These are phyloP conservation scores for Monosporozyma aquatica DNA, from an alignment of 805 yeast genomes.

Conservation along the genomic window DNA sequence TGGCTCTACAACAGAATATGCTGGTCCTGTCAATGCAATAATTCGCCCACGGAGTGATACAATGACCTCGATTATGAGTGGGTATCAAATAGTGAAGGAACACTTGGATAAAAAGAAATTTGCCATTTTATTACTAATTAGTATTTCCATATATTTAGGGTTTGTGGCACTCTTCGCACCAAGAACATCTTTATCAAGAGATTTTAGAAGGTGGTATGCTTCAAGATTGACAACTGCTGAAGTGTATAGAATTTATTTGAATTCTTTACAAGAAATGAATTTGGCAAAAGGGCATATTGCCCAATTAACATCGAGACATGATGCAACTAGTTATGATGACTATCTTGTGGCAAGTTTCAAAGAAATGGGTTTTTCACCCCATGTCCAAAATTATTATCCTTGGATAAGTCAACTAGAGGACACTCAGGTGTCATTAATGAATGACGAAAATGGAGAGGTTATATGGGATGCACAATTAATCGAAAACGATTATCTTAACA, in stretches of 20 bases:
- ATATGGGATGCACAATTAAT: constrained; percentile 41
- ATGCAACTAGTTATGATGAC: constrained; percentile 32
- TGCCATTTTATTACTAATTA: constrained; percentile 14
- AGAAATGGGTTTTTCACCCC: constrained; percentile 43
- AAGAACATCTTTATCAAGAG: constrained; percentile 73
- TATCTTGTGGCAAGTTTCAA: constrained; percentile 44
- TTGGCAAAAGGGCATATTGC: constrained; percentile 27
- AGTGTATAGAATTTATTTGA: constrained; percentile 52
- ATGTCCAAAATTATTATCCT: constrained; percentile 46
- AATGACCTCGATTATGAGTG: constrained; percentile 23
- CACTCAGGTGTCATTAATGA: constrained; percentile 32
- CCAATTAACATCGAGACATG: constrained; percentile 13
- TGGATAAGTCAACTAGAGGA: constrained; percentile 46
- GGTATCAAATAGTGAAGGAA: constrained; percentile 21
- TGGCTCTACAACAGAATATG: background rate
- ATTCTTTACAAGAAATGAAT: constrained; percentile 31
- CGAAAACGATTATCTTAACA: constrained; percentile 34
- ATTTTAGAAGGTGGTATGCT: constrained; percentile 66
- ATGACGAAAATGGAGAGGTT: constrained; percentile 29
- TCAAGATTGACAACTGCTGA: constrained; percentile 58
- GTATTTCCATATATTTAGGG: constrained; percentile 30
- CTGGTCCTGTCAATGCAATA: background rate
- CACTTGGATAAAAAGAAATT: constrained; percentile 27
- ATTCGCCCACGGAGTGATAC: constrained; percentile 25
- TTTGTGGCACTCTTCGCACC: constrained; percentile 72